A percentile compares a stretch with the other conserved stretches of the same genome.
Conservation (phyloP, 768 basidiomycete species). For the Artomyces pyxidatus region DNA sequence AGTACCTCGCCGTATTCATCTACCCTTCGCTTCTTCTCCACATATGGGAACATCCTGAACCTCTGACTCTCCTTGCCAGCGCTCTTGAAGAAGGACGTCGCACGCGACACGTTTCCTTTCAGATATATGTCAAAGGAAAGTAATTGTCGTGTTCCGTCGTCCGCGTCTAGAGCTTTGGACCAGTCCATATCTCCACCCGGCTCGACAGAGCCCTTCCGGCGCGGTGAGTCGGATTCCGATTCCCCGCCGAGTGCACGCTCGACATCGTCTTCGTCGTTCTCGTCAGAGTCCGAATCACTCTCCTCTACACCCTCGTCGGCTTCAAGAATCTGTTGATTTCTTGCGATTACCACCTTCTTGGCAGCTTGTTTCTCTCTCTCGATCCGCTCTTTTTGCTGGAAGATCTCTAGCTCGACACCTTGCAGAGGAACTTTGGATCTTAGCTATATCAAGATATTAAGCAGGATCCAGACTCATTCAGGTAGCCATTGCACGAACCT, state of each 20-base stretch:
- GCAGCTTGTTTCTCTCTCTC: constrained; percentile 80
- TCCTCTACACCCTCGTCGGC: constrained; percentile 88
- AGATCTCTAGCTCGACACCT: constrained; percentile 80
- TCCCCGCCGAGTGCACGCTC: constrained; percentile 43
- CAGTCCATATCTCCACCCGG: constrained; percentile 50
- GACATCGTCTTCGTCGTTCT: constrained; percentile 58
- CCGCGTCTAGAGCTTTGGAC: constrained; percentile 51
- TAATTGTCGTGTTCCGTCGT: constrained; percentile 65
- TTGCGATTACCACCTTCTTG: constrained; percentile 73
- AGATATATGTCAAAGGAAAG: constrained; percentile 95
- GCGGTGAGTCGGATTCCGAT: constrained; percentile 18
- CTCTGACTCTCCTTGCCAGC: constrained; percentile 63
- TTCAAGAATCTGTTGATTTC: constrained; percentile 84
- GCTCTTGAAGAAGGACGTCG: constrained; percentile 82
- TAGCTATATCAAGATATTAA: constrained; percentile 41
- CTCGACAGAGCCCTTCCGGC: constrained; percentile 38
- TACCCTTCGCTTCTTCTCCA: constrained; percentile 85
- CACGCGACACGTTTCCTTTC: constrained; percentile 88
- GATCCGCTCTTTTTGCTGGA: constrained; percentile 65
- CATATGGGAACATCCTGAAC: constrained; percentile 95
- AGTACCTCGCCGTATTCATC: constrained; percentile 95
- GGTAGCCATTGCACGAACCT: constrained; percentile 34
- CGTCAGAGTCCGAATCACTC: constrained; percentile 64
- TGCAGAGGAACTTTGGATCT: constrained; percentile 83
- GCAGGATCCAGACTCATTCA: neutral